Conservation (phyloP, 2,329 filamentous ascomycete species). For the Hymenoscyphus infarciens region DNA sequence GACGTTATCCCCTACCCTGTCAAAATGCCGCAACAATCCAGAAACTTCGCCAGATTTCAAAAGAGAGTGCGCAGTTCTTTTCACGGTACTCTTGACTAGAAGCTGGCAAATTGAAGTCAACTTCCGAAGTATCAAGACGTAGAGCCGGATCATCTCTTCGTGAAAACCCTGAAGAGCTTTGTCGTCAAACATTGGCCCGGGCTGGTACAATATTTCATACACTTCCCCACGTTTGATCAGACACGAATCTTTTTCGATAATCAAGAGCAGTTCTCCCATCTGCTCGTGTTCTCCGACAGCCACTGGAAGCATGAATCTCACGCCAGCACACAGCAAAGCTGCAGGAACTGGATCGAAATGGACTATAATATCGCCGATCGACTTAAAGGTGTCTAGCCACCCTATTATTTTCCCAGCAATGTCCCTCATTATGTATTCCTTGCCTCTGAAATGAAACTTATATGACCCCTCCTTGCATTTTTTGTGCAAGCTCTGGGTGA, state of each 20-base stretch:
- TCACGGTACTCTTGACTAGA: constrained; percentile 13
- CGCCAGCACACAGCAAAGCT: constrained; percentile 33
- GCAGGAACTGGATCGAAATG: constrained; percentile 32
- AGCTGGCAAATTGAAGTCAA: constrained; percentile 21
- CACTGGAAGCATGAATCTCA: constrained; percentile 27
- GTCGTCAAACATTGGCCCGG: neutral
- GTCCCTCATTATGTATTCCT: constrained; percentile 22
- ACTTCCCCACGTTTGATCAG: constrained; percentile 25
- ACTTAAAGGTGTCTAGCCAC: constrained; percentile 34
- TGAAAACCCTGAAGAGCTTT: constrained; percentile 12
- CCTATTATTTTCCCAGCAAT: constrained; percentile 18
- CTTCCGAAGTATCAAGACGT: constrained; percentile 17
- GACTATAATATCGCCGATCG: constrained; percentile 28
- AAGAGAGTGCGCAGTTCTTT: constrained; percentile 17
- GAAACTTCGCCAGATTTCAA: constrained; percentile 12
- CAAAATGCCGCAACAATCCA: neutral
- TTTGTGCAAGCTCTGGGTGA: neutral
- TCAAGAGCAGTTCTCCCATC: constrained; percentile 20
- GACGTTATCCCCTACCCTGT: neutral
- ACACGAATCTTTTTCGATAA: constrained; percentile 20
- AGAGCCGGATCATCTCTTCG: constrained; percentile 14
- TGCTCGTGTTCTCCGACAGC: constrained; percentile 15
- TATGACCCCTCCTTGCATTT: neutral
- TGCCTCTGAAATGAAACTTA: constrained; percentile 9
- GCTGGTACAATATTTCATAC: constrained; percentile 25